Base-by-base conservation (phyloP, 2,329 filamentous ascomycete genomes). In the Aspergillus cejpii region DNA sequence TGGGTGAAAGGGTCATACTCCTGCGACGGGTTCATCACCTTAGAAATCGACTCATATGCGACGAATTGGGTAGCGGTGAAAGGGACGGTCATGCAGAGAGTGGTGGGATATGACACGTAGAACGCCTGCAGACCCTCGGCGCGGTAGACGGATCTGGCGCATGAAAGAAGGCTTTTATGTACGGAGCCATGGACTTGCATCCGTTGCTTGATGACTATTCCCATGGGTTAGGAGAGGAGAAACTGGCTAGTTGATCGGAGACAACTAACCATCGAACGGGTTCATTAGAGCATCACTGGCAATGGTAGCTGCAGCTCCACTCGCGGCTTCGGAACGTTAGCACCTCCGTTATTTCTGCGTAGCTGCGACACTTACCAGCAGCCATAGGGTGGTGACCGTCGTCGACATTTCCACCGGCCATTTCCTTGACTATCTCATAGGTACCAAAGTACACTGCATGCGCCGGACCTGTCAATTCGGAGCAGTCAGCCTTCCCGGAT, bases 241-340 rank as follows among this genome's bases (percentile, higher is more conserved):
- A 46, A 37, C 37, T 14, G 28, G 33, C 21, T 7, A 8, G 7
- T 14, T 4, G 8, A 17, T 47, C 20, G 37, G 20, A 20, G 34
- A 15, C 7, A 24, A 64, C 80, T 60, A 78, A 95, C 89, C 89
- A 72, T 98, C 92, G 66, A 98, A 98, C 17, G 92, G 92, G 64
- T 97, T 98, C 92, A 98, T 98, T 55, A 98, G 81, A 43, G 92
- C 92, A 74, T 98, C 92, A 66, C 90, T 96, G 27, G 91, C 87
- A 65, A 97, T 96, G 6, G 92, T 97, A 53, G 92, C 92, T 58
- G 87, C 87, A 49, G 92, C 91, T 69, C 92, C 92, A 64, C 89
- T 95, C 51, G 88, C 84, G 50, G 88, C 92, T 95, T 64, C 47
- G 46, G 39, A 43, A 49, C 34, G 61, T 74, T 56, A 76, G 69